Evolutionary conservation across 768 basidiomycete genomes (phyloP).

Genomic region (Coprinopsis sp.): DNA sequence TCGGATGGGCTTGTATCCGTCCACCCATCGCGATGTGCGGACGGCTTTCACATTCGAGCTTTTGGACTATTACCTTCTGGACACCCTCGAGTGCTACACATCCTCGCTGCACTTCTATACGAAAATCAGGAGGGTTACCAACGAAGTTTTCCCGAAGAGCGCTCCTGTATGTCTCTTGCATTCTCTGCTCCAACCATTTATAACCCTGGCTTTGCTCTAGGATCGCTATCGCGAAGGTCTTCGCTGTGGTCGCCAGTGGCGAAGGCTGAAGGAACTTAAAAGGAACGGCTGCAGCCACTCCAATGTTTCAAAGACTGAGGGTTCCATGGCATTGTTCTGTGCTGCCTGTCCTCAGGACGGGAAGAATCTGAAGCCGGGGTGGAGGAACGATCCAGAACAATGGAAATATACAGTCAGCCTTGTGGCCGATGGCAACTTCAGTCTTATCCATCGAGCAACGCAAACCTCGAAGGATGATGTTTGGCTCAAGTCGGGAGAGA

Average conservation of each 20-base stretch:
- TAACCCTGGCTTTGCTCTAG: not conserved
- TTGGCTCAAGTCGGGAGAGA: conserved; percentile 9
- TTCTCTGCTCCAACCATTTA: not conserved
- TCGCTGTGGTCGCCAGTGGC: conserved; percentile 11
- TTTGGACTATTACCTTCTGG: conserved; percentile 12
- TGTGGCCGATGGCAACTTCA: conserved; percentile 14
- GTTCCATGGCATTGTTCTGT: conserved; percentile 15
- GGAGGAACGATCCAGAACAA: conserved; percentile 6
- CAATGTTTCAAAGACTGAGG: not conserved
- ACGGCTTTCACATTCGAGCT: conserved; percentile 15
- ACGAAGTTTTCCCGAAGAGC: conserved; percentile 8
- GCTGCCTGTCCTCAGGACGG: conserved; percentile 16
- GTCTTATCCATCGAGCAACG: conserved; percentile 9
- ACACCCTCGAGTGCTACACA: conserved; percentile 16
- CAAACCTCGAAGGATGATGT: conserved; percentile 9
- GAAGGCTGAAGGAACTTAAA: conserved; percentile 12
- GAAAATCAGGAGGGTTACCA: conserved; percentile 14
- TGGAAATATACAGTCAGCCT: not conserved
- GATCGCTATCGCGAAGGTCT: conserved; percentile 16
- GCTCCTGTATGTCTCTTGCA: conserved; percentile 3
- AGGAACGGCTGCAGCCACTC: conserved; percentile 11
- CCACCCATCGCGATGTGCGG: conserved; percentile 8
- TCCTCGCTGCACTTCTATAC: conserved; percentile 15
- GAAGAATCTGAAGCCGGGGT: conserved; percentile 11
- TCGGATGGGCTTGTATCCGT: conserved; percentile 10